Conservation (phyloP, 140 eudicot genomes). For the Oenanthe javanica region DNA sequence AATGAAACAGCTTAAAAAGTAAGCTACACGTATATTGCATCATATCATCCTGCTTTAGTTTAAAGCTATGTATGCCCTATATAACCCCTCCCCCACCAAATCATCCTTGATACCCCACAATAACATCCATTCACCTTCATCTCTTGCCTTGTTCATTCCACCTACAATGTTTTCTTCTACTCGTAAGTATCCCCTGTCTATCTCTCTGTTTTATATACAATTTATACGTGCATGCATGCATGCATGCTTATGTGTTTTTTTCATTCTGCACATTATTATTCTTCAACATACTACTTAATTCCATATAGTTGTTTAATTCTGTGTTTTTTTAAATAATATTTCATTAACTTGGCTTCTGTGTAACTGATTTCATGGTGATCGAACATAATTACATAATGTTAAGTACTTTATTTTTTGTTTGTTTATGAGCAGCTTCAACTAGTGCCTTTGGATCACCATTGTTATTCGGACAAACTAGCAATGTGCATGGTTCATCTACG, state of each 20-base stretch:
- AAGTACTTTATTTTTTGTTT: too few species aligned
- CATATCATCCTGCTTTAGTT: background rate
- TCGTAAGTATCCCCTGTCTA: background rate
- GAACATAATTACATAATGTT: too few species aligned
- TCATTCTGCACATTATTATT: background rate
- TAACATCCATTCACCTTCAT: background rate
- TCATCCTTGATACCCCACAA: background rate
- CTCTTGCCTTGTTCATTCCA: background rate
- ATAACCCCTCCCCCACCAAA: background rate
- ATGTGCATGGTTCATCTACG: background rate
- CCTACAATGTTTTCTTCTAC: background rate
- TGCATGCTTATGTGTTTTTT: background rate
- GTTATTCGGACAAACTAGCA: background rate
- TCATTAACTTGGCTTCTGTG: too few species aligned
- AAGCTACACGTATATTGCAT: background rate
- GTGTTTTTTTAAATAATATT: too few species aligned
- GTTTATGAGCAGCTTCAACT: background rate
- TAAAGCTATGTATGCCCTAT: background rate
- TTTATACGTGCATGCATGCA: background rate
- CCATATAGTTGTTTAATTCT: background rate
- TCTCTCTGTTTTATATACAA: background rate
- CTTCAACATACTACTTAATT: background rate
- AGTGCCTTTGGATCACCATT: conserved; percentile 4
- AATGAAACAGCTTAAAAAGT: background rate
- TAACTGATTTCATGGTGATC: too few species aligned